phyloP scores from a whole-genome alignment of 805 yeast species.

The Candida pseudofarinosa region DNA sequence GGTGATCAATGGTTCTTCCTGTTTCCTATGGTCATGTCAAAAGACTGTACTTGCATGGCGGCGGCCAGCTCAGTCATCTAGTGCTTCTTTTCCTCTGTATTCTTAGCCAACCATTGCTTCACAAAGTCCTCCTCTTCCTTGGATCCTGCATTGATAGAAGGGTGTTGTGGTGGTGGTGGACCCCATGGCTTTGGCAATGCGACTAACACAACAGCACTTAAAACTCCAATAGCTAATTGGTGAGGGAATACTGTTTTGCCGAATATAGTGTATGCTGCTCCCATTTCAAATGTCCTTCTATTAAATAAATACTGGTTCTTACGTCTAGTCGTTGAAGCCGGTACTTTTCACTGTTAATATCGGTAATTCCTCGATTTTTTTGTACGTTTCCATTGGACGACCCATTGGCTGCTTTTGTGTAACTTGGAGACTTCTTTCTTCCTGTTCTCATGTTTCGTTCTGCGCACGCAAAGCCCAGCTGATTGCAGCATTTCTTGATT shows the following conservation, averaged over 20 bases:
- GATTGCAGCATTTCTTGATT: too few species aligned
- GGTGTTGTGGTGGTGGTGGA: constrained; percentile 55
- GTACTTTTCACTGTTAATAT: not conserved
- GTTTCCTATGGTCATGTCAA: not conserved
- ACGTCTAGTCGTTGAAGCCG: not conserved
- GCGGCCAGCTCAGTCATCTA: constrained; percentile 7
- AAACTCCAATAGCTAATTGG: constrained; percentile 76
- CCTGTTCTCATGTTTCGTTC: too few species aligned
- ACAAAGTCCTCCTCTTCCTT: constrained; percentile 90
- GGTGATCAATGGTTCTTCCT: not conserved
- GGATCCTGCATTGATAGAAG: constrained; percentile 69
- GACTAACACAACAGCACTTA: constrained; percentile 61
- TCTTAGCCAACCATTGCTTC: constrained; percentile 57
- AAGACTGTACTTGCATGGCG: not conserved
- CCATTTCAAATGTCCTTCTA: constrained; percentile 47
- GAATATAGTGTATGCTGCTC: constrained; percentile 76
- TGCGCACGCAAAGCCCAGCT: too few species aligned
- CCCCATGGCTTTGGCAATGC: constrained; percentile 75
- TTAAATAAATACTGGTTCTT: not conserved
- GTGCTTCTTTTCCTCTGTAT: constrained; percentile 30
- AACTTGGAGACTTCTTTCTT: too few species aligned
- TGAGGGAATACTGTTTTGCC: constrained; percentile 86
- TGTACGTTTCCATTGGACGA: not conserved
- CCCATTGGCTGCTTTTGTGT: not conserved
- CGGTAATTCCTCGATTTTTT: not conserved